Evolutionary conservation across 208 protist genomes (phyloP).

Genomic region (Vickermania ingenoplastis): DNA sequence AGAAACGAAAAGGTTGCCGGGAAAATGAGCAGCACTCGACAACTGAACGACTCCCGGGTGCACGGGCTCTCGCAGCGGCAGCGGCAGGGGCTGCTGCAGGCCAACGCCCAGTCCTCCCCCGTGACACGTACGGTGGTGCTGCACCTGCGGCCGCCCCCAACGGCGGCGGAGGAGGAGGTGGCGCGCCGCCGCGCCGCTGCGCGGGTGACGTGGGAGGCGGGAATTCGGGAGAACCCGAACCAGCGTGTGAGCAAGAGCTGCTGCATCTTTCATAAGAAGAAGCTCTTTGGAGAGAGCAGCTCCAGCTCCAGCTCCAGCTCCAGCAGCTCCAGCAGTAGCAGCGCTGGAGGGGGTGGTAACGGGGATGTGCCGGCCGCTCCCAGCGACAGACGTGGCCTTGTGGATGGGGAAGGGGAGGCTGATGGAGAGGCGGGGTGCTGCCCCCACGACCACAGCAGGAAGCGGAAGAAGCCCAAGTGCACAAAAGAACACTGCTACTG

Average conservation of each 20-base stretch:
- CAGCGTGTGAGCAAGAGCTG: slow-evolving; percentile 83
- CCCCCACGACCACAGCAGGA: not conserved
- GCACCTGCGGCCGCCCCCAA: slow-evolving; percentile 11
- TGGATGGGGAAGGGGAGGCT: not conserved
- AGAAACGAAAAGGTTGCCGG: too few species aligned
- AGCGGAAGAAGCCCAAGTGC: slow-evolving; percentile 21
- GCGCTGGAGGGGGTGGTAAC: too few species aligned
- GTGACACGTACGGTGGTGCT: slow-evolving; percentile 16
- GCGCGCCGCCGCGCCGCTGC: slow-evolving; percentile 1
- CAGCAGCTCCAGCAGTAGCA: slow-evolving; percentile 9
- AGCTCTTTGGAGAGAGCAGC: slow-evolving; percentile 79
- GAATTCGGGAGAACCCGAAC: slow-evolving; percentile 36
- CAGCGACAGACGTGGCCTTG: not conserved
- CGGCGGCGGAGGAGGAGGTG: slow-evolving; percentile 3
- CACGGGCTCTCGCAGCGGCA: too few species aligned
- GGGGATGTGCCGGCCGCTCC: too few species aligned
- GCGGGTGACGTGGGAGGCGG: slow-evolving; percentile 53
- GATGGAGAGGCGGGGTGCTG: not conserved
- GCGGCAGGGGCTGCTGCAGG: too few species aligned
- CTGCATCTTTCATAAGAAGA: slow-evolving; percentile 85
- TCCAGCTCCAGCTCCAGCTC: slow-evolving; percentile 40
- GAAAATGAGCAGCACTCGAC: too few species aligned
- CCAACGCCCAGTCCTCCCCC: too few species aligned
- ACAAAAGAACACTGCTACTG: slow-evolving; percentile 70
- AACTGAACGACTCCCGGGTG: too few species aligned